Conservation (phyloP, 176 grass and related monocot genomes). For the Bothriochloa decipiens region DNA sequence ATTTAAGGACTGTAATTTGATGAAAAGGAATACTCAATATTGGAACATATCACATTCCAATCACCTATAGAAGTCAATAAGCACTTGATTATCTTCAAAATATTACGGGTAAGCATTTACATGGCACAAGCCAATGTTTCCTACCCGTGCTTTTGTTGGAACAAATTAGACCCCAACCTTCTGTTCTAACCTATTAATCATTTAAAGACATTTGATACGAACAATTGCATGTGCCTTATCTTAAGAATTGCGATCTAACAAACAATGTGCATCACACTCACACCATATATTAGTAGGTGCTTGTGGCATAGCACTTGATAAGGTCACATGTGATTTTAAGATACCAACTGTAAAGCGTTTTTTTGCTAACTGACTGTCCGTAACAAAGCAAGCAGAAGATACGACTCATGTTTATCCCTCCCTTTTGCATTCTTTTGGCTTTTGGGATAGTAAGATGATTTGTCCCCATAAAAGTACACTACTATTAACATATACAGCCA, state of each 20-base stretch:
- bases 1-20: neutral
- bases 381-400: neutral
- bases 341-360: neutral
- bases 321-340: neutral
- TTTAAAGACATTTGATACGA: neutral
- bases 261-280: neutral
- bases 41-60: neutral
- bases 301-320: neutral
- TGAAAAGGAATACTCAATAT: neutral
- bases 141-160: neutral
- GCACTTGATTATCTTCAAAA: neutral
- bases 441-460: neutral
- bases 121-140: neutral
- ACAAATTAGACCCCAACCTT: neutral
- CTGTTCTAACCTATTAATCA: neutral
- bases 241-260: neutral
- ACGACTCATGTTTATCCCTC: neutral
- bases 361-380: neutral
- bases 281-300: neutral
- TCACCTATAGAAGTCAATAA: neutral
- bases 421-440: neutral
- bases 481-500: no score
- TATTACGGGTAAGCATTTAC: neutral
- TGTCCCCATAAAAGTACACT: neutral
- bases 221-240: neutral